Base-by-base conservation (phyloP, 2,329 filamentous ascomycete species). In the Trichoderma hamatum region DNA sequence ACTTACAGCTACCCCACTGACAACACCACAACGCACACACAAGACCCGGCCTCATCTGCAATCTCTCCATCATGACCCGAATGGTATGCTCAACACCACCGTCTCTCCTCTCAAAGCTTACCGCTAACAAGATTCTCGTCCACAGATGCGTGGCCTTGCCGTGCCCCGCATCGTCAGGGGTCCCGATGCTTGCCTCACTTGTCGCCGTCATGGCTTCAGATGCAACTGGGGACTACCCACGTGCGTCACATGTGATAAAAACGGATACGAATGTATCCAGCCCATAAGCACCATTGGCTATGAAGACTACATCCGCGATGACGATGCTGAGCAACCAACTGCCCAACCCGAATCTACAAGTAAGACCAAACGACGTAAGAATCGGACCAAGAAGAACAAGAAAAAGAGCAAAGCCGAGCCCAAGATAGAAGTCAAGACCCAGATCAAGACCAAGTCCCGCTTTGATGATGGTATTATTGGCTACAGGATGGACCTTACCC, bases 181-280 rank as follows among this genome's bases (percentile, higher is more conserved):
- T 71, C 73, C 80, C 72, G 79, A 81, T 19, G 82, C 82, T 69
- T 84, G 83, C 76, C 77, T 84, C 75, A 84, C 82, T 32, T 85
- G 83, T 76, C 81, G 83, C 71, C 82, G 84, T 46, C 80, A 84
- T 70, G 87, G 86, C 76, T 85, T 86, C 72, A 82, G 84, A 72
- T 87, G 85, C 74, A 84, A 86, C 72, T 84, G 87, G 76, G 80
- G 82, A 71, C 81, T 83, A 69, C 85, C 85, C 7, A 75, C 82
- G 21, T 87, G 85, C 74, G 82, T 79, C 62, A 85, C 86, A 73
- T 87, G 85, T 76, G 83, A 83, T 74, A 80, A 84, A 51, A 79
- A 86, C 60, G 84, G 84, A 69, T 78, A 87, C 28, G 81, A 86
- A 58, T 88, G 85, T 75, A 80, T 80, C 61, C 87, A 55, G n/a